phyloP scores from a whole-genome alignment of 2,329 filamentous ascomycete genomes.

The Pseudocercospora musae region DNA sequence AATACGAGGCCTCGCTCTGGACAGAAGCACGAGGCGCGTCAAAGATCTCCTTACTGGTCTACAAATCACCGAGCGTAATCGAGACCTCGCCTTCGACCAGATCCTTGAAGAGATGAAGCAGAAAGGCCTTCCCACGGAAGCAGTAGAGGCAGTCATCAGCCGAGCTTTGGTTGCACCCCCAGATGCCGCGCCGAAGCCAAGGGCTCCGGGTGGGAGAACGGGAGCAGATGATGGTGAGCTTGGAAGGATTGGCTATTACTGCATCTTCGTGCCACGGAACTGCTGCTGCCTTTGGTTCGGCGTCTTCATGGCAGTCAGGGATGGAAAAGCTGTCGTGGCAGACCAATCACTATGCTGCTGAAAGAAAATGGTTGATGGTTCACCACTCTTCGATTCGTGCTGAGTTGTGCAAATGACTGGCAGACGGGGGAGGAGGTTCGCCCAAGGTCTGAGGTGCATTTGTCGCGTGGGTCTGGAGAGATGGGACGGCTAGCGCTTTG shows the following conservation, averaged over 20 bases:
- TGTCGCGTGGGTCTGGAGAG: too few species aligned
- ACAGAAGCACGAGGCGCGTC: neutral
- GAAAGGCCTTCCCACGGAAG: neutral
- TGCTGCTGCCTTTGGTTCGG: neutral
- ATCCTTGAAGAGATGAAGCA: neutral
- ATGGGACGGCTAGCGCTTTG: too few species aligned
- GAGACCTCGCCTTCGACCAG: neutral
- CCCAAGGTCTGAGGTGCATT: too few species aligned
- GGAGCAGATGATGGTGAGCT: too few species aligned
- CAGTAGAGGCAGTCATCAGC: neutral
- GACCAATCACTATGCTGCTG: neutral
- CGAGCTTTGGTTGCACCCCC: neutral
- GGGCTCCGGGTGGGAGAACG: too few species aligned
- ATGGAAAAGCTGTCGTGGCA: neutral
- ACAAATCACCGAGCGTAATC: neutral
- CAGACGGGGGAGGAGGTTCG: too few species aligned
- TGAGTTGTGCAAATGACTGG: too few species aligned
- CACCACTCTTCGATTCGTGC: too few species aligned
- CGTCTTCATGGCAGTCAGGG: neutral
- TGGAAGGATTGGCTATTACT: neutral
- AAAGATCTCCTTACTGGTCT: neutral
- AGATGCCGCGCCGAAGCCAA: too few species aligned
- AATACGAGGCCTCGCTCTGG: neutral
- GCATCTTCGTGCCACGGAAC: neutral
- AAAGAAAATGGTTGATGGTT: too few species aligned